phyloP scores from a whole-genome alignment of 768 basidiomycete genomes.

The Xerocomellus amylosporus region DNA sequence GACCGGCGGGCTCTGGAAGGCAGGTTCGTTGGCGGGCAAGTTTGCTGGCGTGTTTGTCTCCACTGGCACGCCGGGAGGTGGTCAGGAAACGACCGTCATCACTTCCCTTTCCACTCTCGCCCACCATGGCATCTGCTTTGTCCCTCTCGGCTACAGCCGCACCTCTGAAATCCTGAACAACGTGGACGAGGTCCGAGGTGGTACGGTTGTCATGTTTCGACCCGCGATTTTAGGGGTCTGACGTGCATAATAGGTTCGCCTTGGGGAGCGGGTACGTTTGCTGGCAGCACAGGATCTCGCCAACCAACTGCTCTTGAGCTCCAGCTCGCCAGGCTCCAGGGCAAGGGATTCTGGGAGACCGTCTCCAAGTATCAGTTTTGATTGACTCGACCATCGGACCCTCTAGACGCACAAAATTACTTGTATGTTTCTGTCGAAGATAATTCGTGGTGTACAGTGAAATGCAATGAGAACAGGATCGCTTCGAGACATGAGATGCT shows the following conservation, averaged over 20 bases:
- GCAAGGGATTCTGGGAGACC: constrained; percentile 47
- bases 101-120: constrained; percentile 53
- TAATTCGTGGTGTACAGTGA: neutral
- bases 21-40: constrained; percentile 67
- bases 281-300: constrained; percentile 45
- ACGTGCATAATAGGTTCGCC: constrained; percentile 52
- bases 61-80: constrained; percentile 71
- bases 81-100: constrained; percentile 66
- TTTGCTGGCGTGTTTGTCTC: constrained; percentile 73
- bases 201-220: constrained; percentile 33
- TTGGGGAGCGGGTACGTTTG: constrained; percentile 72
- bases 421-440: neutral
- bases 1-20: constrained; percentile 64
- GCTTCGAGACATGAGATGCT: too few species aligned
- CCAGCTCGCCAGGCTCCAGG: constrained; percentile 51
- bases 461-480: neutral
- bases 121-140: constrained; percentile 72
- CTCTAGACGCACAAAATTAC: neutral
- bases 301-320: constrained; percentile 49
- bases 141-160: constrained; percentile 68
- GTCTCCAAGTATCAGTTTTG: constrained; percentile 40
- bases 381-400: neutral
- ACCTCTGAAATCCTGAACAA: constrained; percentile 43
- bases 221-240: neutral
- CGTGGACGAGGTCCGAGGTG: constrained; percentile 53